Base-by-base conservation (phyloP, 495 filamentous ascomycete genomes). In the Aspergillus avenaceus region DNA sequence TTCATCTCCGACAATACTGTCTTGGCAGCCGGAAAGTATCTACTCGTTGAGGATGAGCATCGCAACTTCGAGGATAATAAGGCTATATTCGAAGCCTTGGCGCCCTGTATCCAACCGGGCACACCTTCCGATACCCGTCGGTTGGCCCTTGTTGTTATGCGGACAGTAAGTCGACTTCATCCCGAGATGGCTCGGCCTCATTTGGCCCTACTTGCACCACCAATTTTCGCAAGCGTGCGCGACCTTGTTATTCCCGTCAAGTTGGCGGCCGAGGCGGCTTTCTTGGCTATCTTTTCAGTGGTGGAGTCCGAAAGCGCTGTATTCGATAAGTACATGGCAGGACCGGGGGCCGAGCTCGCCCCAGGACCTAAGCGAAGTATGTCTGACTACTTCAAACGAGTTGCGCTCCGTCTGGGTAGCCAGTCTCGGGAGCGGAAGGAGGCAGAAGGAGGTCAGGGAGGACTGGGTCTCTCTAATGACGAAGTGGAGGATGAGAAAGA, bases 211-310 rank as follows among this genome's bases (percentile, higher is more conserved):
- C 79, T 98, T 16, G 85, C 87, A 0, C 85, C 87, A 12, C 84
- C 90, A 2, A 81, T 97, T 32, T 98, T 98, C 61, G 84, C 89
- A 24, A 85, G 84, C 38, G 93, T 98, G 16, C 85, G 93, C 26
- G 93, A 97, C 63, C 76, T 85, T 32, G 81, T 97, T n/a, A 97
- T 98, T 44, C 95, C 95, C 5, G 84, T 98, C 55, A 98, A 98
- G 66, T 77, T 98, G 23, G 86, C 95, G 3, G 90, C 93, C 11
- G 93, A 98, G 70, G 92, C 91, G 2, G 90, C 91, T 2, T 97
- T 97, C 65, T 77, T 97, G 25, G 82, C 88, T n/a, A 69, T 97
- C n/a, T 97, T 98, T 72, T 80, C 81, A 2, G 91, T 97, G 1
- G 90, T 91, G 1, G 88, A 96, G 23, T 81, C 85, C 47, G 93